Evolutionary conservation across 768 basidiomycete genomes (phyloP), one percentile per base, ranked within the genome.

Genomic region (Tulasnella sp.): DNA sequence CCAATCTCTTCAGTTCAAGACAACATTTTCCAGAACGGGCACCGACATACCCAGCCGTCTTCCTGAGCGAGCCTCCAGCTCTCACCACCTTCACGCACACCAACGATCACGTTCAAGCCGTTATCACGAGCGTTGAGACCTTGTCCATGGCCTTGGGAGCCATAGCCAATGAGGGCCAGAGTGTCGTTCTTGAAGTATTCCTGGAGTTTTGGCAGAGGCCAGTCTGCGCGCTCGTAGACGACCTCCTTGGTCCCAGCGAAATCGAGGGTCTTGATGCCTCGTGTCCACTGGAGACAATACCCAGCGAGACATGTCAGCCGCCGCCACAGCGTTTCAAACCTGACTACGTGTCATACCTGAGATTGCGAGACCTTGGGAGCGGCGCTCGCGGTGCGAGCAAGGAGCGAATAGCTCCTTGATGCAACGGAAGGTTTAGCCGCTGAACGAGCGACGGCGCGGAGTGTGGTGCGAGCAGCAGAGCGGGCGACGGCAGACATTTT

Each of bases 141-240:
- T 86, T 99, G 98, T 26, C 98, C 98, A 85, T 99, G 98, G 57
- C 97, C 96, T 86, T 97, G 96, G 16, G 98, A 99, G 80, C 98
- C 98, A 84, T 99, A 99, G 79, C 98, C 98, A 82, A 99, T 99
- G 86, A 99, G 91, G 80, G 97, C 97, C 77, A 99, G 94, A 81
- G 96, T 98, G 86, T 99, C 98, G 84, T 99, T 93, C 87, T 99
- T 99, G 90, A 99, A 98, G 89, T 97, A 99, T 85, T 99, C 96
- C 85, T 99, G 97, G 83, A 99, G 91, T 87, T 94, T 99, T 80
- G 95, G 91, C 80, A 97, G 87, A 46, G 98, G 98, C 98, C 98
- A 99, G 89, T 99, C 98, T 82, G 89, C 89, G 80, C 94, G 94
- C 87, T 98, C 96, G 83, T 96, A 98, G 70, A 98, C 94, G 80